Conservation (phyloP, 805 yeast species). For the Starmerella davenportii region DNA sequence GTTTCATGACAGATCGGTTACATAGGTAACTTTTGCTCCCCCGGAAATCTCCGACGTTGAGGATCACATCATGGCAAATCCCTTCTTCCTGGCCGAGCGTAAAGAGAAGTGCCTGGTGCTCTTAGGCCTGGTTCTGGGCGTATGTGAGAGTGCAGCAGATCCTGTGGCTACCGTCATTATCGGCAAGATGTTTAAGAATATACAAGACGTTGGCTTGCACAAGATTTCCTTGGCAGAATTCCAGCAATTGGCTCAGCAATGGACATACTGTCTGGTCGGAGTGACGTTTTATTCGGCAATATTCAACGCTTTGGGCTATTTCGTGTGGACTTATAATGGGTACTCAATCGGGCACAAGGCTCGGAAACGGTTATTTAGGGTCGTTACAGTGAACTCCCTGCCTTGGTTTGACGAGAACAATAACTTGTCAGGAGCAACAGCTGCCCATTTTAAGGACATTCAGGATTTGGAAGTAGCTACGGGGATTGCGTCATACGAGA, state of each 20-base stretch:
- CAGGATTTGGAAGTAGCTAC: constrained; percentile 15
- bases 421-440: constrained; percentile 42
- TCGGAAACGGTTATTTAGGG: constrained; percentile 29
- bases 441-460: constrained; percentile 35
- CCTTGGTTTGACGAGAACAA: constrained; percentile 47
- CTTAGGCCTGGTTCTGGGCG: constrained; percentile 5
- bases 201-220: constrained; percentile 25
- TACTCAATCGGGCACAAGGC: constrained; percentile 48
- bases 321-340: constrained; percentile 51
- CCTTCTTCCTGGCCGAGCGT: constrained; percentile 6
- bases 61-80: constrained; percentile 4
- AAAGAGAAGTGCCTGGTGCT: constrained; percentile 2
- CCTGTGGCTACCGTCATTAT: constrained; percentile 34
- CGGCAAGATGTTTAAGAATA: constrained; percentile 41
- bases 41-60: not conserved
- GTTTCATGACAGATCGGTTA: not conserved
- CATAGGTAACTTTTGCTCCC: not conserved
- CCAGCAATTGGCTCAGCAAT: constrained; percentile 23
- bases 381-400: constrained; percentile 31
- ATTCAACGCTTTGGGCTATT: constrained; percentile 36
- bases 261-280: constrained; percentile 23
- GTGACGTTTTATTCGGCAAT: constrained; percentile 31
- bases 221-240: constrained; percentile 21
- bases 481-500: constrained; percentile 51
- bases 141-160: constrained; percentile 10